Percentiles rank a stretch among this genome's conserved stretches.
phyloP scores from a whole-genome alignment of 106 monocot genomes.

The Acorus calamus region DNA sequence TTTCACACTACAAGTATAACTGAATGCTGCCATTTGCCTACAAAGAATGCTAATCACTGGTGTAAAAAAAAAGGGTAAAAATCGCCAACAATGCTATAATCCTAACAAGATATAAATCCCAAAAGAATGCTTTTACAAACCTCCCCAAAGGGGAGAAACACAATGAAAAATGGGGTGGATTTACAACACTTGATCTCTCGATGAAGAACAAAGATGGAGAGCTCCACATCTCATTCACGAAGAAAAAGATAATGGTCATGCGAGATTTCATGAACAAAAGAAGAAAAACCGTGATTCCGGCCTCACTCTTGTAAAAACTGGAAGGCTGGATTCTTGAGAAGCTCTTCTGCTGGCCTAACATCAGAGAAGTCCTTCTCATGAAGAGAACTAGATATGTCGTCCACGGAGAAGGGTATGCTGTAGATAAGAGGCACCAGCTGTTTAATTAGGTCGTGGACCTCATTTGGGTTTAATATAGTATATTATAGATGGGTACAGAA shows the following conservation, averaged over 20 bases:
- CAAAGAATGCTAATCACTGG: conserved; percentile 13
- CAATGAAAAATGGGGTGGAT: conserved; percentile 12
- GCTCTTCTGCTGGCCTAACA: conserved; percentile 51
- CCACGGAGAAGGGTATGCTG: conserved; percentile 76
- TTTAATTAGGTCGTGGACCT: no score
- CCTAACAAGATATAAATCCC: no score
- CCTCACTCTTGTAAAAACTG: conserved; percentile 75
- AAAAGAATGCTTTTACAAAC: conserved; percentile 17
- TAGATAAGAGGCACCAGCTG: no score
- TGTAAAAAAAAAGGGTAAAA: background rate
- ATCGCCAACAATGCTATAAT: no score
- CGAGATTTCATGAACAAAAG: background rate
- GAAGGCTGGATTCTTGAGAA: conserved; percentile 57
- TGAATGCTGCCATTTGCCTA: conserved; percentile 3
- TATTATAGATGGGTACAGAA: no score
- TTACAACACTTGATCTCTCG: conserved; percentile 6
- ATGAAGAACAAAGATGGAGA: no score
- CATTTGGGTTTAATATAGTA: no score
- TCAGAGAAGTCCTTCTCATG: conserved; percentile 57
- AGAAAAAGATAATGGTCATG: background rate
- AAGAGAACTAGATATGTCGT: conserved; percentile 49
- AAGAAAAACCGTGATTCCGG: conserved; percentile 4
- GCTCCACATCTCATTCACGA: background rate
- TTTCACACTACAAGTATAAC: no score
- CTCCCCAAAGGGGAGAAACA: background rate